A percentile compares a stretch with the other conserved stretches of the same genome.
Evolutionary conservation across 2,329 filamentous ascomycete genomes (phyloP).

Genomic region (Colletotrichum sp.): DNA sequence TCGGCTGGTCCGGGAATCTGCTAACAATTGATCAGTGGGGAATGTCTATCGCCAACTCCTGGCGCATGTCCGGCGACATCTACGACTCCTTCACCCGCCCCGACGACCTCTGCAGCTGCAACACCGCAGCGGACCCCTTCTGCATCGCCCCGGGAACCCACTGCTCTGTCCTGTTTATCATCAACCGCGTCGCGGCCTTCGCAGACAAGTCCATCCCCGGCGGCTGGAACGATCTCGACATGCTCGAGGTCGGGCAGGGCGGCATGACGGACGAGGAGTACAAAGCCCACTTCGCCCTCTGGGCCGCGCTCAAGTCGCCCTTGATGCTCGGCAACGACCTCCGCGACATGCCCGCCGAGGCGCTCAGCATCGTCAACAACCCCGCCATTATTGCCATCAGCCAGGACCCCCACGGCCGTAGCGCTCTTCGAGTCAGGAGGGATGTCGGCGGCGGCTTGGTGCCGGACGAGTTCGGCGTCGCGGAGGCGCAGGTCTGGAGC

Average conservation of each 20-base stretch:
- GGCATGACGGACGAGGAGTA: slow-evolving; percentile 42
- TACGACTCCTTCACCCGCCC: slow-evolving; percentile 36
- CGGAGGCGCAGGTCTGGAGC: slow-evolving; percentile 32
- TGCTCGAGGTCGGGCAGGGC: slow-evolving; percentile 45
- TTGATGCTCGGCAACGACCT: slow-evolving; percentile 47
- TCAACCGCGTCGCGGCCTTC: slow-evolving; percentile 28
- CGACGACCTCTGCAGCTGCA: slow-evolving; percentile 35
- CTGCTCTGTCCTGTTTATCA: slow-evolving; percentile 31
- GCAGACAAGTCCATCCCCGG: slow-evolving; percentile 19
- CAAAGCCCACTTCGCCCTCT: slow-evolving; percentile 50
- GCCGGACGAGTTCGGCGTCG: slow-evolving; percentile 28
- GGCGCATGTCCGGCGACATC: slow-evolving; percentile 38
- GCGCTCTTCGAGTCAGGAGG: slow-evolving; percentile 26
- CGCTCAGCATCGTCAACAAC: slow-evolving; percentile 27
- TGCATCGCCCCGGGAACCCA: slow-evolving; percentile 27
- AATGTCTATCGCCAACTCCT: slow-evolving; percentile 34
- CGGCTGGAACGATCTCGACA: slow-evolving; percentile 41
- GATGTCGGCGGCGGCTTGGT: slow-evolving; percentile 40
- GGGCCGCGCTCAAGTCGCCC: slow-evolving; percentile 51
- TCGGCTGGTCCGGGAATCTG: neutral
- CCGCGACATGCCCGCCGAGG: slow-evolving; percentile 23
- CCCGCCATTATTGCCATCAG: slow-evolving; percentile 33
- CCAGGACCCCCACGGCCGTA: slow-evolving; percentile 36
- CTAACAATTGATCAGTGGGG: slow-evolving; percentile 29
- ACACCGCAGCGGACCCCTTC: slow-evolving; percentile 28